phyloP scores from a whole-genome alignment of 2,329 filamentous ascomycete genomes.

The Seiridium cupressi region DNA sequence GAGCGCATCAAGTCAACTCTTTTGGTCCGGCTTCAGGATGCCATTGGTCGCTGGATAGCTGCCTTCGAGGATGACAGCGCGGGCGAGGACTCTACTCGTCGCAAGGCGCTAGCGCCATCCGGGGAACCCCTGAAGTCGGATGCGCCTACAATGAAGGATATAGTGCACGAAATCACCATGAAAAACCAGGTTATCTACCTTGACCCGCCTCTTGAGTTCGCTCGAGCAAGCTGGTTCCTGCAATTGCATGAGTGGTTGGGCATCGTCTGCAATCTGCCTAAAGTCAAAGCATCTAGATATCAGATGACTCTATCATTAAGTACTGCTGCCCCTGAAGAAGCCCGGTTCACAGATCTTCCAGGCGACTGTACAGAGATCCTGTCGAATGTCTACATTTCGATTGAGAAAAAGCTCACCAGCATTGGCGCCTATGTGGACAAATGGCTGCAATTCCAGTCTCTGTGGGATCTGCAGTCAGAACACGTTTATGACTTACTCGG shows the following conservation, averaged over 20 bases:
- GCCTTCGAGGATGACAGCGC: conserved; percentile 67
- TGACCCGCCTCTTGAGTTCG: conserved; percentile 88
- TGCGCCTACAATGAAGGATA: conserved; percentile 65
- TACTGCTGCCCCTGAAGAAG: conserved; percentile 61
- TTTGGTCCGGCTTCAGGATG: conserved; percentile 76
- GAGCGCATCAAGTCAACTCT: conserved; percentile 78
- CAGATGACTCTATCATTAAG: conserved; percentile 72
- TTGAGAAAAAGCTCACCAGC: conserved; percentile 79
- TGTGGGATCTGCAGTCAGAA: conserved; percentile 96
- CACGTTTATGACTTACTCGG: conserved; percentile 91
- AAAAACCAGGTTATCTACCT: conserved; percentile 96
- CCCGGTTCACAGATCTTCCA: conserved; percentile 81
- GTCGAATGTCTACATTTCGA: conserved; percentile 73
- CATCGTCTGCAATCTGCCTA: conserved; percentile 85
- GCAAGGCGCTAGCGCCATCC: conserved; percentile 44
- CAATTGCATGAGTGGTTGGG: conserved; percentile 94
- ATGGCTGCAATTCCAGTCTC: conserved; percentile 96
- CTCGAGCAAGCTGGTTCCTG: conserved; percentile 87
- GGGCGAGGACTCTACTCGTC: conserved; percentile 48
- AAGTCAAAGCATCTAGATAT: conserved; percentile 93
- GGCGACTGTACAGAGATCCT: conserved; percentile 79
- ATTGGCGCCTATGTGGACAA: conserved; percentile 90
- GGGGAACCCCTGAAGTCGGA: conserved; percentile 46
- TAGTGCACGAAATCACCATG: conserved; percentile 94
- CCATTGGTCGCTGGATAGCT: conserved; percentile 83